Evolutionary conservation across 208 protist species (phyloP), one percentile per base, ranked within the genome.

Genomic region (Tetramitus jugosus): DNA sequence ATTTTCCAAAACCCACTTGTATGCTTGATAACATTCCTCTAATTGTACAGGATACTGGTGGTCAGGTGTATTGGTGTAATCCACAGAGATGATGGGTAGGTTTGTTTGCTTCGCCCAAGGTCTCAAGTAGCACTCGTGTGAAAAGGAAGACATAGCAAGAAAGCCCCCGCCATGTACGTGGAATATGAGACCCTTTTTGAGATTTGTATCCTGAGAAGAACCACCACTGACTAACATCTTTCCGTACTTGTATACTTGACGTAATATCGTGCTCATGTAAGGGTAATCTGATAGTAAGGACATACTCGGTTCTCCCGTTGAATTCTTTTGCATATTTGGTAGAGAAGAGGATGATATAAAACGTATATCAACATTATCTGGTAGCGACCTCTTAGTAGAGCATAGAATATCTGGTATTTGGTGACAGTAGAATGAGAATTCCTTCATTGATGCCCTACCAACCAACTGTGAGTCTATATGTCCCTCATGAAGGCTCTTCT

Each of bases 151-250:
- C 76, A 81, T 72, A 0, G 79, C 60, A 33, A 82, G 37, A 42
- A 82, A 82, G 26, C 79, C 79, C 14, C 79, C 79, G 42, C 79
- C 79, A 35, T 80, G 76, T 0, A 82, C 40, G 52, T 82, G 79
- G 2, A 81, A 77, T 33, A 81, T 80, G 23, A 81, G 20, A 20
- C 49, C 49, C 10, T 10, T 10, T 26, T 56, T 10, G 49, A 56
- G 49, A 10, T 56, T 20, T 26, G 10, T 10, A 56, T 56, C 49
- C 49, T 56, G 10, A 26, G 14, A 20, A 20, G 10, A 20, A 26
- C 20, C 49, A 20, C 20, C 14, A 26, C 14, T 10, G 49, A 20
- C 20, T n/a, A n/a, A n/a, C n/a, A n/a, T n/a, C n/a, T n/a, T n/a
- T n/a, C n/a, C n/a, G 49, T 26, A 10, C 14, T 56, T 10, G 20